Evolutionary conservation across 2,329 filamentous ascomycete genomes (phyloP).

Genomic region (Incumbomyces delicatus): DNA sequence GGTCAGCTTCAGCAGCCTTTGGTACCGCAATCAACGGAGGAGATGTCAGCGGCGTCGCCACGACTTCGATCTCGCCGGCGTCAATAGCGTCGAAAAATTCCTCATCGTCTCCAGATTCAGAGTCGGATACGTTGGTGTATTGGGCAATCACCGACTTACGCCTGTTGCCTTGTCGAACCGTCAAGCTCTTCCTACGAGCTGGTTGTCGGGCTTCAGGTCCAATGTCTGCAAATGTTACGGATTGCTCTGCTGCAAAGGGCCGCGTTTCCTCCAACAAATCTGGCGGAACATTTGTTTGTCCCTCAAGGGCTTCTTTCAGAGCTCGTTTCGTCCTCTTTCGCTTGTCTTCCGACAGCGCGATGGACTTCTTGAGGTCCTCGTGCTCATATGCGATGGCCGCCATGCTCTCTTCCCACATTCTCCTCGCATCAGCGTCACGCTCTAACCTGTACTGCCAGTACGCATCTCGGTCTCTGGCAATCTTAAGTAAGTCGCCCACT

Average conservation of each 20-base stretch:
- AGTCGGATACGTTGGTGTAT: constrained; percentile 61
- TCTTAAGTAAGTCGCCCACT: constrained; percentile 77
- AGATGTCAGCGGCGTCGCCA: constrained; percentile 40
- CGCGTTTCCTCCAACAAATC: constrained; percentile 26
- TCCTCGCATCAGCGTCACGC: constrained; percentile 79
- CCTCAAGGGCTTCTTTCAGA: constrained; percentile 73
- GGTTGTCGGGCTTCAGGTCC: constrained; percentile 26
- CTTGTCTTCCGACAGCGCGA: constrained; percentile 85
- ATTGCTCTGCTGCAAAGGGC: constrained; percentile 9
- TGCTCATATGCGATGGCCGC: constrained; percentile 91
- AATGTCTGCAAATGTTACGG: constrained; percentile 27
- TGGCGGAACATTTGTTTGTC: constrained; percentile 32
- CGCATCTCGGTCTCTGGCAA: constrained; percentile 84
- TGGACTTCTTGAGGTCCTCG: constrained; percentile 75
- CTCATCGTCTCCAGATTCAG: constrained; percentile 71
- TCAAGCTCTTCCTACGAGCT: constrained; percentile 12
- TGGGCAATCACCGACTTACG: constrained; percentile 60
- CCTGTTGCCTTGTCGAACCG: constrained; percentile 35
- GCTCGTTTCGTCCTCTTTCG: constrained; percentile 81
- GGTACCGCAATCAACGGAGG: constrained; percentile 23
- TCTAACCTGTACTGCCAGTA: constrained; percentile 96
- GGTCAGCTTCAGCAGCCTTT: constrained; percentile 7
- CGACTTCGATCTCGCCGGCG: constrained; percentile 77
- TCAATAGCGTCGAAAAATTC: constrained; percentile 98
- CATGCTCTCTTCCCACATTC: constrained; percentile 99